Base-by-base conservation (phyloP, 2,329 filamentous ascomycete species). In the Rhytidhysteron rufulum region DNA sequence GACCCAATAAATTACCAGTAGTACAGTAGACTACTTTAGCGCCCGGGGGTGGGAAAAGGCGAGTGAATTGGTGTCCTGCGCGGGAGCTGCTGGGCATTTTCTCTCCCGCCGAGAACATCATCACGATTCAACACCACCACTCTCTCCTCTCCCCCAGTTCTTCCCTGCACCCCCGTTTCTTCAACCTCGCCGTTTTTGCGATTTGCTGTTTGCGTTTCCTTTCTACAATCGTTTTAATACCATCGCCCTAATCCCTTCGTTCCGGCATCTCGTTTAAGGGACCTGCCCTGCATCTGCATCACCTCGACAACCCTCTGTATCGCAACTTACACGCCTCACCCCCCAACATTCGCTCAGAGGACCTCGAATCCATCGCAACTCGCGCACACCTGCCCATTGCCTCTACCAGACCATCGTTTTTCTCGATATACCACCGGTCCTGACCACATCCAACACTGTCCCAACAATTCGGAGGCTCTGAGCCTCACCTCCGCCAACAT, bases 401-500 rank as follows among this genome's bases (percentile, higher is more conserved):
- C 15, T 32, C 42, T 38, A 32, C 34, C 36, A 33, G 41, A 44
- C 44, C 46, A 37, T 43, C 42, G n/a, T n/a, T n/a, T n/a, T n/a
- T n/a, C n/a, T n/a, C n/a, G n/a, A n/a, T n/a, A n/a, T n/a, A n/a
- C n/a, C n/a, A n/a, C n/a, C n/a, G 27, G 32, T 33, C 42, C 34
- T 25, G 27, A 27, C 29, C 32, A 17, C 37, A 33, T 35, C 34
- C 40, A 49, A 31, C 29, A 21, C 19, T 25, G 13, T 21, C 30
- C 24, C 11, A 18, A 11, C 37, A 30, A 15, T 45, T 22, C 35
- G 48, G 48, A 48, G 54, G 54, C 54, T 46, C 35, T 30, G 42
- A 30, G 55, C 57, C 54, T 55, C 55, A 44, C 44, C 47, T 51
- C 35, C 42, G 36, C 53, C 47, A 45, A 30, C 53, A 65, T 64